Base-by-base conservation (phyloP, 345 rosid genomes). In the Pugionium cornutum region DNA sequence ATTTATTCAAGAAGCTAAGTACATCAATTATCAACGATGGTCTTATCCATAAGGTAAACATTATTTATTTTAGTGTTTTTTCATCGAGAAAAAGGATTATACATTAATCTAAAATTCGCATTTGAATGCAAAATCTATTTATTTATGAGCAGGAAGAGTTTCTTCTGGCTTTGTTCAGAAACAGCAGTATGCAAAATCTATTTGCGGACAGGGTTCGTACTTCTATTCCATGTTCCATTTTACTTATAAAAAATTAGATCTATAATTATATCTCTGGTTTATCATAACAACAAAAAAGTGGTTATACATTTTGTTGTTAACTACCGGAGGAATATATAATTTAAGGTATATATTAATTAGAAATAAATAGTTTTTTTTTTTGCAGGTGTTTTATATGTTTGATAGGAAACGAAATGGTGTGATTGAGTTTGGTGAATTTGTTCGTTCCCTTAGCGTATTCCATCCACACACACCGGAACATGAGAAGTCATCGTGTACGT, bases 351-450 rank as follows among this genome's bases (percentile, higher is more conserved):
- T 34, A 34, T 3, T 45, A 42, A 68, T 1, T 39, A 18, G 41
- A 32, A 45, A 63, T 39, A 26, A n/a, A 8, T 8, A 18, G 18
- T 34, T 34, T 3, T 3, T 34, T 34, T 1, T 26, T 4, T 2
- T 64, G 69, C 49, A 82, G 92, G 67, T 89, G 4, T 89, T 89
- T 75, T 72, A 78, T 45, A 65, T 89, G 77, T 85, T 86, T 62
- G 94, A 89, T 65, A 67, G 63, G 62, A 86, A 86, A 63, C 60
- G 73, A 5, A 83, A 86, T 55, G 91, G 88, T 41, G 79, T 78
- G 55, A 77, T 83, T 31, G 94, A 83, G 39, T 87, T 89, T 46
- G 84, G 69, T 49, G 96, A 89, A 78, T 87, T 89, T 64, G 84
- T 87, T 58, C 80, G 70, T 62, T 76, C 96, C 34, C 75, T 89